Base-by-base conservation (phyloP, 352 stramenopile genomes). In the Globisporangium echinulatum region DNA sequence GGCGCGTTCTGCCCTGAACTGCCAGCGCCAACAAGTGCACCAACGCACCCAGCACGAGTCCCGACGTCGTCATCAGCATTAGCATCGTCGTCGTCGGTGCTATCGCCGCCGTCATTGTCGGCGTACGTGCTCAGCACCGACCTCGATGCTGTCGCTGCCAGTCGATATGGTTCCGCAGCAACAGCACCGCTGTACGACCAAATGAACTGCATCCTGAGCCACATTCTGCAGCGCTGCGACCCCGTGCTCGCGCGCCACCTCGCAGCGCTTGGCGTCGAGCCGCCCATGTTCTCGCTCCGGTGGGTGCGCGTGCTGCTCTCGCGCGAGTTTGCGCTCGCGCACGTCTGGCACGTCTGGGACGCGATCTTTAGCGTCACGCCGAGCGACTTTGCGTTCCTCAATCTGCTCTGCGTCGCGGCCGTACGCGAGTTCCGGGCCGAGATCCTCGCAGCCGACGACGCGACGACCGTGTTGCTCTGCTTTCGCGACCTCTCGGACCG, bases 281-380 rank as follows among this genome's bases (percentile, higher is more conserved):
- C 82, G 4, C 75, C 90, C 61, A 85, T 92, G 56, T 89, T 88
- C 54, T 48, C 88, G 11, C 67, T 92, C 25, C 72, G 79, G 0
- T 92, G 82, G 82, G 75, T 92, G 17, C 82, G 82, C 15, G 77
- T 92, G 40, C 67, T 92, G 51, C 87, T 92, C 75, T 76, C 82
- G 38, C 74, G 82, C 9, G 82, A 92, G 64, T 92, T 88, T 52
- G 76, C 83, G 40, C 80, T 80, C 44, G 60, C 71, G n/a, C 76
- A 89, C 43, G 82, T 89, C 62, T 92, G 82, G 82, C 76, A 80
- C 17, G 66, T 92, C 54, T 92, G 82, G 82, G 79, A 92, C 58
- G 70, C 82, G 37, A 88, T 92, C 59, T 89, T 92, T 59, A 77
- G 70, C 17, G 66, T 92, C 38, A 90, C 82, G 5, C 73, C 79